Conservation (phyloP, 495 filamentous ascomycete genomes). For the Penicillium lividum region DNA sequence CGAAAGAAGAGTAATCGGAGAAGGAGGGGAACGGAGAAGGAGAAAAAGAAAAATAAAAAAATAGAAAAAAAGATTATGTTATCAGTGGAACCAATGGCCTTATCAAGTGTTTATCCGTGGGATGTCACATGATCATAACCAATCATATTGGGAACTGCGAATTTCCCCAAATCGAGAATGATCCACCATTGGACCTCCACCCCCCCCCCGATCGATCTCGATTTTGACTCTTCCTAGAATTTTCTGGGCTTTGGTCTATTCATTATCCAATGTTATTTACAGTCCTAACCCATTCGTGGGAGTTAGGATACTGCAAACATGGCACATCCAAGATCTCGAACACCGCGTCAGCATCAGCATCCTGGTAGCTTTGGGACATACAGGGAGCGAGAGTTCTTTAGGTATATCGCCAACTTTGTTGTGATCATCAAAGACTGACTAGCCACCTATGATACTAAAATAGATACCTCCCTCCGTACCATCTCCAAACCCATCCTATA, state of each 20-base stretch:
- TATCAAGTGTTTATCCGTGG: background rate
- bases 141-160: background rate
- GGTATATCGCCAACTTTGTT: constrained; percentile 12
- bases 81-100: background rate
- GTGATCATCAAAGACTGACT: constrained; percentile 9
- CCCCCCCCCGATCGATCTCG: background rate
- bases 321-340: constrained; percentile 5
- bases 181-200: background rate
- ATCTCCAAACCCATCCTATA: constrained; percentile 12
- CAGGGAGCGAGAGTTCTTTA: constrained; percentile 30
- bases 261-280: background rate
- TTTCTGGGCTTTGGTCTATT: background rate
- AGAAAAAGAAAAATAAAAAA: background rate
- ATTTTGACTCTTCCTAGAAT: background rate
- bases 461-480: constrained; percentile 27
- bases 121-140: background rate
- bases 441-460: background rate
- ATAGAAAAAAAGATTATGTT: constrained; percentile 1
- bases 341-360: constrained; percentile 1
- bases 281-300: constrained; percentile 1
- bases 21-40: background rate
- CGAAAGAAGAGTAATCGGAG: background rate
- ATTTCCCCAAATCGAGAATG: background rate
- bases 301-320: background rate
- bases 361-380: constrained; percentile 10